phyloP scores from a whole-genome alignment of 163 green algal species.

The Trebouxia gelatinosa region DNA sequence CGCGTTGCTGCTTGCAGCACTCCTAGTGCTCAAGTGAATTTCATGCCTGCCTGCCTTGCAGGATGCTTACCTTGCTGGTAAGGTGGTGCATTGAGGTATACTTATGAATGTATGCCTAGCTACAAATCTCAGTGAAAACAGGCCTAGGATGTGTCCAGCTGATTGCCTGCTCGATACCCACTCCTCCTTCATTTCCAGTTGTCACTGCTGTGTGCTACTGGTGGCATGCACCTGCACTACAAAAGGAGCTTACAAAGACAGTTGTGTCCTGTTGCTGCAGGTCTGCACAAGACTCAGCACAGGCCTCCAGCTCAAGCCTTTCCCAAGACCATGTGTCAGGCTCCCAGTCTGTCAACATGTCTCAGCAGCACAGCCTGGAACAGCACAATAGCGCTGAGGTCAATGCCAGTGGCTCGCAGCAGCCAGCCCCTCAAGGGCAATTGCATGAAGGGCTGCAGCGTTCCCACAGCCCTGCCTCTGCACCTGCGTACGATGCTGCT shows the following conservation, averaged over 20 bases:
- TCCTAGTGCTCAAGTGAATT: not conserved
- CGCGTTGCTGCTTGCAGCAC: not conserved
- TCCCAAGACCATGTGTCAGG: not conserved
- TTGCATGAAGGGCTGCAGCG: slow-evolving; percentile 13
- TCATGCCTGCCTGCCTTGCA: not conserved
- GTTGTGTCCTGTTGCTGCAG: not conserved
- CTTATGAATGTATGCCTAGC: too few species aligned
- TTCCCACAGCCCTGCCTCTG: not conserved
- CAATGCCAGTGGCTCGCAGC: too few species aligned
- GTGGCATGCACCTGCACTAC: too few species aligned
- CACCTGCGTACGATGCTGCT: slow-evolving; percentile 4
- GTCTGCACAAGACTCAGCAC: not conserved
- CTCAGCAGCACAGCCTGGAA: not conserved
- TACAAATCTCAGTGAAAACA: too few species aligned
- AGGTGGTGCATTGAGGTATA: not conserved
- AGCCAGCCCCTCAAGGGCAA: not conserved
- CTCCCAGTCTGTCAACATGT: too few species aligned
- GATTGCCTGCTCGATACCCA: too few species aligned
- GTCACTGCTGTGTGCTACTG: too few species aligned
- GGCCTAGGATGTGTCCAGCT: too few species aligned
- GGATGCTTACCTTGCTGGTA: not conserved
- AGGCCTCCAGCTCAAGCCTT: not conserved
- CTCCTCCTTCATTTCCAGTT: too few species aligned
- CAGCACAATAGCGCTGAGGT: not conserved
- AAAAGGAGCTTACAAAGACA: too few species aligned